Conservation (phyloP, 1,139 yeast species). For the Suhomyces chickasaworum region DNA sequence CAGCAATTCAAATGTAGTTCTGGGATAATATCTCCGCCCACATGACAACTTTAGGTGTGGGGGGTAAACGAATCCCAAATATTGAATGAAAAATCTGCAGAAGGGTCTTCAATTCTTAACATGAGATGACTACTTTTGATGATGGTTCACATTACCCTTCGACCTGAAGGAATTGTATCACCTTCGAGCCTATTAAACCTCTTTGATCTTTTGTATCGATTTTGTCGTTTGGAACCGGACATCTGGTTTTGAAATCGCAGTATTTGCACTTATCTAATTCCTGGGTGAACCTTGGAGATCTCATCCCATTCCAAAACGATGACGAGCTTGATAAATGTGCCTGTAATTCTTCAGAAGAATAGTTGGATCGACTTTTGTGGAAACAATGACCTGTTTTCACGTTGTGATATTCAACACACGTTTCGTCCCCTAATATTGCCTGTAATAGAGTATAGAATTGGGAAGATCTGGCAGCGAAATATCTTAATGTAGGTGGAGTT, state of each 20-base stretch:
- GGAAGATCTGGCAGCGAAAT: slow-evolving; percentile 56
- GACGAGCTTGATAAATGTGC: slow-evolving; percentile 35
- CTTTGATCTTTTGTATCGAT: slow-evolving; percentile 6
- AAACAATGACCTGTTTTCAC: slow-evolving; percentile 36
- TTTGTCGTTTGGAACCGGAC: slow-evolving; percentile 34
- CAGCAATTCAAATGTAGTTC: neutral
- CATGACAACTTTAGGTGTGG: slow-evolving; percentile 43
- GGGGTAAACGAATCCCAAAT: slow-evolving; percentile 53
- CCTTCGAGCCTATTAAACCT: slow-evolving; percentile 13
- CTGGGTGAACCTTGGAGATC: slow-evolving; percentile 44
- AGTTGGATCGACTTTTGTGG: slow-evolving; percentile 33
- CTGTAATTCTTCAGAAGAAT: slow-evolving; percentile 29
- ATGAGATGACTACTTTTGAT: slow-evolving; percentile 42
- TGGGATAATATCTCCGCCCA: slow-evolving; percentile 49
- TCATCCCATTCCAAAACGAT: slow-evolving; percentile 57
- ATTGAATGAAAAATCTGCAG: slow-evolving; percentile 43
- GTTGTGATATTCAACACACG: slow-evolving; percentile 57
- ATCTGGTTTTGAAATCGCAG: slow-evolving; percentile 51
- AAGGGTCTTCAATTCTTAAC: slow-evolving; percentile 32
- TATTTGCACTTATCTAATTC: slow-evolving; percentile 47
- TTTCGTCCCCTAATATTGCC: slow-evolving; percentile 28
- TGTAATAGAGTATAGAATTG: slow-evolving; percentile 45
- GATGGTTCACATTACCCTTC: slow-evolving; percentile 34
- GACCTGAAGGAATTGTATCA: slow-evolving; percentile 15
- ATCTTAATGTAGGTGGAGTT: slow-evolving; percentile 55